Evolutionary conservation across 768 basidiomycete species (phyloP).

Genomic region (Pleurotus cornucopiae): DNA sequence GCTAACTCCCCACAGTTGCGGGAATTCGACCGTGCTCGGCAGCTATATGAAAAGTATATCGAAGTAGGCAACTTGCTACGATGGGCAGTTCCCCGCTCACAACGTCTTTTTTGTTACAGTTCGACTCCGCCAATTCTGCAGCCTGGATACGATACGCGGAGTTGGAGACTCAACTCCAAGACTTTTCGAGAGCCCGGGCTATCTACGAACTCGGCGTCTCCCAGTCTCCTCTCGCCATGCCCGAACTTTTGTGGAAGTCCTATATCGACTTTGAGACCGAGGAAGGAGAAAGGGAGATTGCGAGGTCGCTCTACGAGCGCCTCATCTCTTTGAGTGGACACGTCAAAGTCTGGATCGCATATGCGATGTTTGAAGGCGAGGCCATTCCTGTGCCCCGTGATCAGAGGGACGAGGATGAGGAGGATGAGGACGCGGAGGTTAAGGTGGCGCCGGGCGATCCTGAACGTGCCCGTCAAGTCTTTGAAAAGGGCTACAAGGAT

Average conservation of each 20-base stretch:
- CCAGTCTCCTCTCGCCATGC: constrained; percentile 87
- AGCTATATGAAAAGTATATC: constrained; percentile 89
- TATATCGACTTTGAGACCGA: constrained; percentile 97
- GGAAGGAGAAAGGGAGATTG: constrained; percentile 85
- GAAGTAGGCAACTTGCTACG: constrained; percentile 48
- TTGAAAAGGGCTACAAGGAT: constrained; percentile 85
- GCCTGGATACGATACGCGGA: constrained; percentile 98
- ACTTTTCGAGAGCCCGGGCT: constrained; percentile 83
- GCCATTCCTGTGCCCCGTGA: constrained; percentile 62
- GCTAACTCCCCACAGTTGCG: constrained; percentile 50
- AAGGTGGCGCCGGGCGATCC: constrained; percentile 72
- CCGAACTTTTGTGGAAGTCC: constrained; percentile 90
- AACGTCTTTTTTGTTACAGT: constrained; percentile 34
- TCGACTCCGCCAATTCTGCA: constrained; percentile 84
- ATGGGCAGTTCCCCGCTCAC: constrained; percentile 3
- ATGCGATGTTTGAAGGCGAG: constrained; percentile 87
- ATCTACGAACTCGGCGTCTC: constrained; percentile 91
- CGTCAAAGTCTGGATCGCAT: constrained; percentile 97
- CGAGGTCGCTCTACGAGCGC: constrained; percentile 85
- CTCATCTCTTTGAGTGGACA: constrained; percentile 83
- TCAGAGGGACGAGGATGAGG: constrained; percentile 69
- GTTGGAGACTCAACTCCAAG: constrained; percentile 82
- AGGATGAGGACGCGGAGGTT: constrained; percentile 62
- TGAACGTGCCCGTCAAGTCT: constrained; percentile 67
- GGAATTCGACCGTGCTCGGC: constrained; percentile 93